These are phyloP conservation scores for Didymella arachidicola DNA, from an alignment of 2,329 filamentous ascomycete species.

Conservation along the genomic window DNA sequence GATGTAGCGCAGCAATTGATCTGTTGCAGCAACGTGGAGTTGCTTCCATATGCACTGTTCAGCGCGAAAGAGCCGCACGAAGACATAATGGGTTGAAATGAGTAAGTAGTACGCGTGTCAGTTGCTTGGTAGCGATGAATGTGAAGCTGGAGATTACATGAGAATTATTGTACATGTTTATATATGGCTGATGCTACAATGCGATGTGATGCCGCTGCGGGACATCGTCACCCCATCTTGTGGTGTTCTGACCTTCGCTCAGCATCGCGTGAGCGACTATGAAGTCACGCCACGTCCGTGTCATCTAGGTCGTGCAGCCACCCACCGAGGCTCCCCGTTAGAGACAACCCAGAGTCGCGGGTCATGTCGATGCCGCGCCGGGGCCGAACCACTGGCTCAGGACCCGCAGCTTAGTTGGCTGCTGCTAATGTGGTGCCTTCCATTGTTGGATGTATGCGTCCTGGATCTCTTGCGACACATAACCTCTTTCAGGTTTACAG, in stretches of 20 bases:
- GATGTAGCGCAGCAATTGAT: conserved; percentile 15
- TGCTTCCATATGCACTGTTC: conserved; percentile 23
- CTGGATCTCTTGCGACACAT: neutral
- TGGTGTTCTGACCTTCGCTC: conserved; percentile 17
- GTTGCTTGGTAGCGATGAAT: neutral
- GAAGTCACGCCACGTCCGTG: conserved; percentile 26
- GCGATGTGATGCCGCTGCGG: conserved; percentile 20
- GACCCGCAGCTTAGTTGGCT: neutral
- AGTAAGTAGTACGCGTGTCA: neutral
- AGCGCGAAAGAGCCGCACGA: conserved; percentile 23
- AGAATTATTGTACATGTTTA: conserved; percentile 20
- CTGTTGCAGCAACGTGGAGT: conserved; percentile 24
- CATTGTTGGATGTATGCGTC: neutral
- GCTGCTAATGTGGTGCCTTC: neutral
- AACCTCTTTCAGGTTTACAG: neutral
- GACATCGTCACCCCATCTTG: conserved; percentile 18
- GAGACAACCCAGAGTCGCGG: neutral
- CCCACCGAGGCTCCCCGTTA: conserved; percentile 1
- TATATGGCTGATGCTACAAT: conserved; percentile 1
- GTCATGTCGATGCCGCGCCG: neutral
- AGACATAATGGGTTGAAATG: conserved; percentile 7
- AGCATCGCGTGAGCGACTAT: conserved; percentile 16
- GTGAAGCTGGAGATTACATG: conserved; percentile 13
- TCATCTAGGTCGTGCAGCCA: conserved; percentile 14
- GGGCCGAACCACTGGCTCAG: neutral